These are phyloP conservation scores for Populus deltoides DNA, from an alignment of 345 rosid genomes.

Conservation along the genomic window DNA sequence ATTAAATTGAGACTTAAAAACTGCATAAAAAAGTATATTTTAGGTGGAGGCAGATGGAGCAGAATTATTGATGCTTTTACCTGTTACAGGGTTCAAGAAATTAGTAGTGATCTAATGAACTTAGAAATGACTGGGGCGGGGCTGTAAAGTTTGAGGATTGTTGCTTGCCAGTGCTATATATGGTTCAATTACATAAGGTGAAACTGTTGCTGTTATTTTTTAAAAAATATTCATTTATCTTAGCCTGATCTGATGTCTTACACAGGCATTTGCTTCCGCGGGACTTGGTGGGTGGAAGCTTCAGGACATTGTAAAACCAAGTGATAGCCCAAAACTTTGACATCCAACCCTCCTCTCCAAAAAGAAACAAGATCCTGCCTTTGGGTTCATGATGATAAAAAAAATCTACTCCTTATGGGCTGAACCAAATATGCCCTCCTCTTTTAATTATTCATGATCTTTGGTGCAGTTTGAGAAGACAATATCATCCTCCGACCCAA, in stretches of 20 bases:
- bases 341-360: not conserved
- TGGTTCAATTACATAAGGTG: not conserved
- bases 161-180: not conserved
- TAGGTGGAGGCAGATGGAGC: not conserved
- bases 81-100: not conserved
- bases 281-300: slow-evolving; percentile 97
- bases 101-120: not conserved
- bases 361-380: not conserved
- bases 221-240: not conserved
- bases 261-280: slow-evolving; percentile 72
- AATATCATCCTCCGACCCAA: not conserved
- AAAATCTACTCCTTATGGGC: not conserved
- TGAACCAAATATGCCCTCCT: not conserved
- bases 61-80: not conserved
- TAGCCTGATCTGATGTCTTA: slow-evolving; percentile 18
- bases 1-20: not conserved
- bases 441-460: not conserved
- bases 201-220: not conserved
- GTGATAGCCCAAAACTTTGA: slow-evolving; percentile 15
- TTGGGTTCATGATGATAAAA: not conserved
- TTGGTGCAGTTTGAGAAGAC: not conserved
- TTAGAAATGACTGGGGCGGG: not conserved
- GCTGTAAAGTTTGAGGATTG: not conserved
- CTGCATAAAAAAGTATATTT: not conserved
- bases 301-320: slow-evolving; percentile 75